These are phyloP conservation scores for Populus ilicifolia DNA, from an alignment of 345 rosid species.

Conservation along the genomic window DNA sequence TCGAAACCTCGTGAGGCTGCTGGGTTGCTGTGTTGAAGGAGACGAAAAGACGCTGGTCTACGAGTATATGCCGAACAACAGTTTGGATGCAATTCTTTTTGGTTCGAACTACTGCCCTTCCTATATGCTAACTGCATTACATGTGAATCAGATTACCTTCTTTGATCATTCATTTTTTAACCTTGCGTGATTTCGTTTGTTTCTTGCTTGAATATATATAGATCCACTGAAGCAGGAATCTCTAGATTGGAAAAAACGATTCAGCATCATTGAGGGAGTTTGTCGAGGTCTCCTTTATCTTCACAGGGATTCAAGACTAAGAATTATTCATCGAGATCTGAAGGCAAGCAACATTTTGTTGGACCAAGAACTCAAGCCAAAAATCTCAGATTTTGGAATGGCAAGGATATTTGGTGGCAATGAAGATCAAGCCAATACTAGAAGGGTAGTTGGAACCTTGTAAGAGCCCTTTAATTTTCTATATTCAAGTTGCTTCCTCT, in stretches of 20 bases:
- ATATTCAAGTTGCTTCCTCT: too few relatives aligned
- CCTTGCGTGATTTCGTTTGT: background rate
- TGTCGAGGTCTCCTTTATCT: conserved; percentile 18
- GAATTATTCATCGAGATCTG: too few relatives aligned
- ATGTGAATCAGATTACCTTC: too few relatives aligned
- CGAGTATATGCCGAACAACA: too few relatives aligned
- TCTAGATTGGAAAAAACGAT: conserved; percentile 11
- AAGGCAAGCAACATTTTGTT: too few relatives aligned
- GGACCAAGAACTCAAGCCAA: too few relatives aligned
- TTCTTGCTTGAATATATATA: background rate
- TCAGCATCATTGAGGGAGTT: conserved; percentile 13
- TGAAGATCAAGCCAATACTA: conserved; percentile 14
- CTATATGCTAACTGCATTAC: too few relatives aligned
- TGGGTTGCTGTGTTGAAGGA: conserved; percentile 9
- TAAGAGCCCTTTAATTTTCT: background rate
- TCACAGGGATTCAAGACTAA: conserved; percentile 13
- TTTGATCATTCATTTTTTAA: too few relatives aligned
- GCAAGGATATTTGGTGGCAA: too few relatives aligned
- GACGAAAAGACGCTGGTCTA: conserved; percentile 17
- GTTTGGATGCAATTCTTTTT: conserved; percentile 18
- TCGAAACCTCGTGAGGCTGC: conserved; percentile 22
- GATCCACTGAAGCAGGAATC: background rate
- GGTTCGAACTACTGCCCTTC: background rate
- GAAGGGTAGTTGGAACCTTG: conserved; percentile 4
- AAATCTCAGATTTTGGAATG: too few relatives aligned